These are phyloP conservation scores for Anethum foeniculum DNA, from an alignment of 140 eudicot species.

Conservation along the genomic window DNA sequence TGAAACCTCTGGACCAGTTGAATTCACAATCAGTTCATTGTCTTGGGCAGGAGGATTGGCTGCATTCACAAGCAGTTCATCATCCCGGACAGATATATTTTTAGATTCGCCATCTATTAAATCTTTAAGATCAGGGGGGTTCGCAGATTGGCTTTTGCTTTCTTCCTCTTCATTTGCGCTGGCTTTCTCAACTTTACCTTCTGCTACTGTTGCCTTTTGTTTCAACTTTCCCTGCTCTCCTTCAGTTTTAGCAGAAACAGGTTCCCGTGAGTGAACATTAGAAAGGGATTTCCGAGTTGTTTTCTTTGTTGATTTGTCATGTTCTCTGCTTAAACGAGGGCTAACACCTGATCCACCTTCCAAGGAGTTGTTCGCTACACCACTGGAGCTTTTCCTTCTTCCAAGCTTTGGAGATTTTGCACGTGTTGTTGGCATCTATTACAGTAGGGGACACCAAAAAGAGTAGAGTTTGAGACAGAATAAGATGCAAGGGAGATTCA, in stretches of 20 bases:
- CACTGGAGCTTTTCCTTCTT: constrained; percentile 42
- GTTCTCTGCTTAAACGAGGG: constrained; percentile 32
- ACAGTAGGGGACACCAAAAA: neutral
- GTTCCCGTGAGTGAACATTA: constrained; percentile 25
- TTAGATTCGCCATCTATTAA: constrained; percentile 18
- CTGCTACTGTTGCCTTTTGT: constrained; percentile 22
- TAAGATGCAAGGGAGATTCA: neutral
- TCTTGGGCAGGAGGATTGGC: constrained; percentile 14
- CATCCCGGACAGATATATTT: constrained; percentile 15
- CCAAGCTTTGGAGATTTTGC: constrained; percentile 89
- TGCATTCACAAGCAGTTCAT: constrained; percentile 6
- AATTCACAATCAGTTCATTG: constrained; percentile 10
- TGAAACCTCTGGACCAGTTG: constrained; percentile 14
- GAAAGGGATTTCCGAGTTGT: constrained; percentile 32
- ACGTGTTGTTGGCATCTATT: constrained; percentile 75
- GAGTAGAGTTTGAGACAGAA: neutral
- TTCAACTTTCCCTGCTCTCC: constrained; percentile 28
- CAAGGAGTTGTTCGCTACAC: constrained; percentile 22
- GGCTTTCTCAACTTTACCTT: constrained; percentile 26
- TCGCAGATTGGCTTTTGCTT: constrained; percentile 19
- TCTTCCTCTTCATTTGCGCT: constrained; percentile 25
- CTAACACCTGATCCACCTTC: constrained; percentile 40
- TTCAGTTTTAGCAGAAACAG: constrained; percentile 21
- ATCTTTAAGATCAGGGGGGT: constrained; percentile 31
- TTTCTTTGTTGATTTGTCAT: constrained; percentile 34